phyloP scores from a whole-genome alignment of 2,329 filamentous ascomycete species.

The Chaetothyriales sp. region DNA sequence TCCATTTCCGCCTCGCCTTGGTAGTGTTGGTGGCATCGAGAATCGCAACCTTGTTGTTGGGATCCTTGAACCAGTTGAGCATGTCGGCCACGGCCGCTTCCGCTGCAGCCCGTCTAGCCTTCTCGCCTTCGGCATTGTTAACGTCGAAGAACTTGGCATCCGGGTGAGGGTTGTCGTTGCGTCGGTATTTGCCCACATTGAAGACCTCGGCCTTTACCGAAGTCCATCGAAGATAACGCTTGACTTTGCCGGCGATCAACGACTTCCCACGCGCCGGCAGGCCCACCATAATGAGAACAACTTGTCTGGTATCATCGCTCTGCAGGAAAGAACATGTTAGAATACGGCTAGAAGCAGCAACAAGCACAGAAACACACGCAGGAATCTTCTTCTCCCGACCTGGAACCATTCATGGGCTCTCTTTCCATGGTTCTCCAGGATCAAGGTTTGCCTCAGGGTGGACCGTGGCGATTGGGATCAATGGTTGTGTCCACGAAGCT shows the following conservation, averaged over 20 bases:
- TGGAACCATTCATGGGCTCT: neutral
- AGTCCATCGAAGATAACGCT: constrained; percentile 91
- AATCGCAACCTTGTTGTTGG: constrained; percentile 72
- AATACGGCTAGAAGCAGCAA: neutral
- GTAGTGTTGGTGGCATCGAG: constrained; percentile 96
- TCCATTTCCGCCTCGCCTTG: constrained; percentile 77
- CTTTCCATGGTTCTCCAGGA: neutral
- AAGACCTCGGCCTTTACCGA: constrained; percentile 88
- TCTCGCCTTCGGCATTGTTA: constrained; percentile 77
- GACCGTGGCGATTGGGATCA: too few relatives aligned
- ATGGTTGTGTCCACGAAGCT: too few relatives aligned
- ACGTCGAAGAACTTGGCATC: constrained; percentile 91
- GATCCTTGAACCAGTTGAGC: constrained; percentile 73
- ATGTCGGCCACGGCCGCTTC: constrained; percentile 88
- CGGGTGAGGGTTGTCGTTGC: constrained; percentile 75
- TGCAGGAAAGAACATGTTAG: constrained; percentile 36
- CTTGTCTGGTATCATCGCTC: constrained; percentile 63
- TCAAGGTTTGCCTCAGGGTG: neutral
- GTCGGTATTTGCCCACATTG: constrained; percentile 93
- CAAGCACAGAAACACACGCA: neutral
- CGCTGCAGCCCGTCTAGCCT: constrained; percentile 70
- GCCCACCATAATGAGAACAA: constrained; percentile 98
- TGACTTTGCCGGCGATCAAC: constrained; percentile 90
- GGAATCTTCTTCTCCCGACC: neutral
- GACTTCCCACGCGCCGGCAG: constrained; percentile 92